Conservation (phyloP, 1,284 basidiomycete species). For the Blastosporella zonata region DNA sequence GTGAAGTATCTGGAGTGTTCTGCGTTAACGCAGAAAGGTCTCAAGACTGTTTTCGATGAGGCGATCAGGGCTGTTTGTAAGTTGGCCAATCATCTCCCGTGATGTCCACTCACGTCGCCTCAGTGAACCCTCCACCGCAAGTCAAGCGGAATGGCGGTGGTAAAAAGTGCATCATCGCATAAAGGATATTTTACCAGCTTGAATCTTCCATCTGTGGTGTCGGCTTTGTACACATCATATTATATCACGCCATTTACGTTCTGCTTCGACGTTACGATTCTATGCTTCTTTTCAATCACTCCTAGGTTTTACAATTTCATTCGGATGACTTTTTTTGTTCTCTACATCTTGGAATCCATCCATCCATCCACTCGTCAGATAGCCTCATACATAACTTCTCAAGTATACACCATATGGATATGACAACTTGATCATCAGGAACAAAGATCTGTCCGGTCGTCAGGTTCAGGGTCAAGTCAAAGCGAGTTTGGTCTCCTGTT, state of each 20-base stretch:
- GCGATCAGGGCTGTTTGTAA: constrained; percentile 89
- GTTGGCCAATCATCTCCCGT: constrained; percentile 34
- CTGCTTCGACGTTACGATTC: constrained; percentile 44
- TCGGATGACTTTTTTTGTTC: constrained; percentile 17
- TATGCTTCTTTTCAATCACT: constrained; percentile 28
- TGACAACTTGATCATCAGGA: constrained; percentile 16
- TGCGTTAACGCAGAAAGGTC: constrained; percentile 94
- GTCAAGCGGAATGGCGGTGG: constrained; percentile 42
- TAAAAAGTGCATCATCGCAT: constrained; percentile 68
- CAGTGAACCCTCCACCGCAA: constrained; percentile 72
- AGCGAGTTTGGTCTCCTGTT: neutral
- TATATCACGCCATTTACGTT: constrained; percentile 61
- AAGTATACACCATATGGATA: constrained; percentile 8
- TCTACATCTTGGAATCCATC: constrained; percentile 17
- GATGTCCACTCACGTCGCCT: constrained; percentile 7
- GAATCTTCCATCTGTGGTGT: constrained; percentile 19
- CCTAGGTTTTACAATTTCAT: constrained; percentile 14
- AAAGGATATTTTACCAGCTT: constrained; percentile 30
- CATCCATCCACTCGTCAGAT: constrained; percentile 4
- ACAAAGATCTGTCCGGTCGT: constrained; percentile 16
- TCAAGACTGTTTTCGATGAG: constrained; percentile 97
- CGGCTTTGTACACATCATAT: constrained; percentile 29
- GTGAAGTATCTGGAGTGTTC: constrained; percentile 98
- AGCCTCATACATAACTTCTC: constrained; percentile 5
- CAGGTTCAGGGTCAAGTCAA: constrained; percentile 1